Evolutionary conservation across 2,329 filamentous ascomycete species (phyloP).

Genomic region (Sphaerostilbella broomeana): DNA sequence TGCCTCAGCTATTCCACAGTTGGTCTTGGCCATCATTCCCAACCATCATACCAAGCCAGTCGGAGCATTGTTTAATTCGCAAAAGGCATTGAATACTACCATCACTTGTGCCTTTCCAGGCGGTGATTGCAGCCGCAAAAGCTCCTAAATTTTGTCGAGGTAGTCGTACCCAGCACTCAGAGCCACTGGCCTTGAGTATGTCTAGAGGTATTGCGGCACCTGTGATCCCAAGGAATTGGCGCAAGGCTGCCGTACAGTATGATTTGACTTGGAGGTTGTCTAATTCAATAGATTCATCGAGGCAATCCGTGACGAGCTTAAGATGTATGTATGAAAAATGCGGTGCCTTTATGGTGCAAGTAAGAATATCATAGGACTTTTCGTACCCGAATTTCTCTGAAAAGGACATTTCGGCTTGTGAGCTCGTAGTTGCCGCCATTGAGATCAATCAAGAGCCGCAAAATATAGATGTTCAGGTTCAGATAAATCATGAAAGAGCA

Average conservation of each 20-base stretch:
- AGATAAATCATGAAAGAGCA: not conserved
- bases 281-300: slow-evolving; percentile 28
- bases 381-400: slow-evolving; percentile 25
- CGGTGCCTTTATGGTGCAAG: slow-evolving; percentile 44
- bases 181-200: slow-evolving; percentile 54
- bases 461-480: no score
- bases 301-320: slow-evolving; percentile 34
- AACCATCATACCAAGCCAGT: slow-evolving; percentile 57
- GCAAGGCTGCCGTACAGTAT: slow-evolving; percentile 57
- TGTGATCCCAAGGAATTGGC: slow-evolving; percentile 62
- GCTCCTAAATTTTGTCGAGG: slow-evolving; percentile 53
- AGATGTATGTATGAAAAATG: slow-evolving; percentile 53
- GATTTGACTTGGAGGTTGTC: slow-evolving; percentile 58
- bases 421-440: slow-evolving; percentile 20
- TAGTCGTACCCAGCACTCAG: slow-evolving; percentile 58
- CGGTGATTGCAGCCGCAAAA: slow-evolving; percentile 59
- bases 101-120: slow-evolving; percentile 49
- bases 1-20: slow-evolving; percentile 40
- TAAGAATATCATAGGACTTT: slow-evolving; percentile 43
- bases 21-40: slow-evolving; percentile 38
- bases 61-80: slow-evolving; percentile 50
- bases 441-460: no score
- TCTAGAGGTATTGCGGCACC: slow-evolving; percentile 64
- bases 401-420: slow-evolving; percentile 18
- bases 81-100: slow-evolving; percentile 44